These are phyloP conservation scores for Cudoniella acicularis DNA, from an alignment of 495 filamentous ascomycete genomes.

Conservation along the genomic window DNA sequence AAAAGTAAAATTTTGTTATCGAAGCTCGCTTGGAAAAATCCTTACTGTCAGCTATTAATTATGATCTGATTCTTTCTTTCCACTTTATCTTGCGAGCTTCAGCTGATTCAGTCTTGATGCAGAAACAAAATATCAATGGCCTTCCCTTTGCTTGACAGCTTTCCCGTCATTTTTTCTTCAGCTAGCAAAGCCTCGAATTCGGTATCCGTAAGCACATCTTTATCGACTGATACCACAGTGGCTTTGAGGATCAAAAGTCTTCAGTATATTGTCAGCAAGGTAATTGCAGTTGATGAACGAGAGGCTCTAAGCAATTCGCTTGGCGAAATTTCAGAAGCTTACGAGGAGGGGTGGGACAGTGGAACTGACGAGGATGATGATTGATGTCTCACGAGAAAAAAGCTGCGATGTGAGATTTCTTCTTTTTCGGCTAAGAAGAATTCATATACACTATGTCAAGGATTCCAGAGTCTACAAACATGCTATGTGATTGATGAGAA, in stretches of 20 bases:
- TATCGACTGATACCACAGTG: constrained; percentile 73
- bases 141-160: constrained; percentile 81
- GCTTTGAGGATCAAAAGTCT: constrained; percentile 63
- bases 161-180: constrained; percentile 61
- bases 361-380: constrained; percentile 81
- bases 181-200: constrained; percentile 32
- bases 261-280: constrained; percentile 52
- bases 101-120: not conserved
- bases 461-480: no score
- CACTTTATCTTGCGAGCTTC: not conserved
- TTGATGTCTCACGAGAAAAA: constrained; percentile 26
- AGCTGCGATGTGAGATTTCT: not conserved
- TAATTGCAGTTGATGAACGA: constrained; percentile 69
- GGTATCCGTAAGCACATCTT: constrained; percentile 57
- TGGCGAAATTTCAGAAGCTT: constrained; percentile 79
- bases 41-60: not conserved
- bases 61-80: not conserved
- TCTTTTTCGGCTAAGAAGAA: not conserved
- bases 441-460: no score
- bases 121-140: constrained; percentile 47
- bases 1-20: not conserved
- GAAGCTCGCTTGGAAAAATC: not conserved
- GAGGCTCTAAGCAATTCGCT: constrained; percentile 82
- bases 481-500: no score
- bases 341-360: constrained; percentile 86